Percentiles rank a stretch among this genome's conserved stretches.
Evolutionary conservation across 1,139 yeast genomes (phyloP).

Genomic region (Martiniozyma asiatica): DNA sequence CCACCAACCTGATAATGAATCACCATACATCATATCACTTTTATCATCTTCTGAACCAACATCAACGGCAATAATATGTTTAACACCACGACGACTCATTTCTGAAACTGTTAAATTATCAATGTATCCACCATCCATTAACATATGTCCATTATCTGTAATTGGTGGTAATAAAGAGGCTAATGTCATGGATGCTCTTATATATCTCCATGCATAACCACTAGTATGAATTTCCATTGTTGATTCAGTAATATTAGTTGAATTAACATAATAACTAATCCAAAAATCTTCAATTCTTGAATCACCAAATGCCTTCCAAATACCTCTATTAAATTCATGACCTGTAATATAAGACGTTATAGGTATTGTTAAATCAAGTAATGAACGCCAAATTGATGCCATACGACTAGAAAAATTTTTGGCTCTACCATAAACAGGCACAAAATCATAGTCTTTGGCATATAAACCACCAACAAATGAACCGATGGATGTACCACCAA

Average conservation of each 20-base stretch:
- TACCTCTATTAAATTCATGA: conserved; percentile 90
- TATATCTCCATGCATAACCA: conserved; percentile 93
- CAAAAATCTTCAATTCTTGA: conserved; percentile 91
- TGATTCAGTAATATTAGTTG: conserved; percentile 93
- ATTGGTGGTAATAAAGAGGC: conserved; percentile 92
- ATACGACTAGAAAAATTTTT: conserved; percentile 78
- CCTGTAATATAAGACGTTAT: conserved; percentile 93
- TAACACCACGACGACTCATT: conserved; percentile 83
- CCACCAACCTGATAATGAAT: conserved; percentile 87
- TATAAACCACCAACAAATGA: conserved; percentile 91
- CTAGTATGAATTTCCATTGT: conserved; percentile 88
- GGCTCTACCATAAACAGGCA: conserved; percentile 81
- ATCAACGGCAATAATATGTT: conserved; percentile 85
- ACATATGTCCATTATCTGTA: conserved; percentile 81
- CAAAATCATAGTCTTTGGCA: conserved; percentile 83
- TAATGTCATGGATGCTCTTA: conserved; percentile 91
- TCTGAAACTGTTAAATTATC: conserved; percentile 89
- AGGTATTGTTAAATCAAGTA: conserved; percentile 82
- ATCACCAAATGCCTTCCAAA: conserved; percentile 92
- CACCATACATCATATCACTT: conserved; percentile 87
- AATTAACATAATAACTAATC: conserved; percentile 78
- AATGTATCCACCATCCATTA: conserved; percentile 90
- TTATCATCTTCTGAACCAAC: conserved; percentile 93
- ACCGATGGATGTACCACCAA: conserved; percentile 96
- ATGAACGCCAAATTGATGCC: conserved; percentile 76